Percentiles rank a stretch among this genome's conserved stretches.
Conservation (phyloP, 176 grass and related monocot genomes). For the Elaeis guineensis region DNA sequence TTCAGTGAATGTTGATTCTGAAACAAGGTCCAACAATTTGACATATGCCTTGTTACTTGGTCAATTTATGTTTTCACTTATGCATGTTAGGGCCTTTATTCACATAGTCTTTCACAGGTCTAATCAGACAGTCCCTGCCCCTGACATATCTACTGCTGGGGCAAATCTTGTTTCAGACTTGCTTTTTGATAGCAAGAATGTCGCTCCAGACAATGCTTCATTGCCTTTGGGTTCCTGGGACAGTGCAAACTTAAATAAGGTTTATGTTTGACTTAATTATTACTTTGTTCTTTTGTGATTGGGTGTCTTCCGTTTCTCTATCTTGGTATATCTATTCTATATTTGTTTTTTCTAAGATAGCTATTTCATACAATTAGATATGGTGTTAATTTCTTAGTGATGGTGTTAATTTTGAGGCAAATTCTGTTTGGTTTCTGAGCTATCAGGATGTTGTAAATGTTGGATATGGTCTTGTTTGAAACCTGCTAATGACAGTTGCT, state of each 20-base stretch:
- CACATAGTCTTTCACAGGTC: conserved; percentile 42
- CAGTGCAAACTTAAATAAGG: conserved; percentile 50
- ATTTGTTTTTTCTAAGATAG: too few species aligned
- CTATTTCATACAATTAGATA: too few species aligned
- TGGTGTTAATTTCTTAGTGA: too few species aligned
- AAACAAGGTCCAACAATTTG: conserved; percentile 32
- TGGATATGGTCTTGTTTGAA: too few species aligned
- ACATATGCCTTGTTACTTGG: conserved; percentile 43
- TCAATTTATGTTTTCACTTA: conserved; percentile 4
- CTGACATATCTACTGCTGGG: conserved; percentile 22
- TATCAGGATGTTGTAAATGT: too few species aligned
- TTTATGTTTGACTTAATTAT: conserved; percentile 2
- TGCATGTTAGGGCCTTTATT: conserved; percentile 12
- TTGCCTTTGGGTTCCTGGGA: conserved; percentile 63
- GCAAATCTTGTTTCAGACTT: conserved; percentile 26
- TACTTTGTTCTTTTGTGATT: conserved; percentile 6
- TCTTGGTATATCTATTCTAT: too few species aligned
- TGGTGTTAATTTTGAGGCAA: too few species aligned
- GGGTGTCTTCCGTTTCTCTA: background rate
- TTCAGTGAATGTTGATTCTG: conserved; percentile 40
- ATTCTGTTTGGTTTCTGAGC: too few species aligned
- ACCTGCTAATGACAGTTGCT: too few species aligned
- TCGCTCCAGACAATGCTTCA: conserved; percentile 32
- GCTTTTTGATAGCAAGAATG: conserved; percentile 38
- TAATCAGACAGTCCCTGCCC: conserved; percentile 24